Base-by-base conservation (phyloP, 805 yeast genomes). In the Cyberlindnera samutprakarnensis region DNA sequence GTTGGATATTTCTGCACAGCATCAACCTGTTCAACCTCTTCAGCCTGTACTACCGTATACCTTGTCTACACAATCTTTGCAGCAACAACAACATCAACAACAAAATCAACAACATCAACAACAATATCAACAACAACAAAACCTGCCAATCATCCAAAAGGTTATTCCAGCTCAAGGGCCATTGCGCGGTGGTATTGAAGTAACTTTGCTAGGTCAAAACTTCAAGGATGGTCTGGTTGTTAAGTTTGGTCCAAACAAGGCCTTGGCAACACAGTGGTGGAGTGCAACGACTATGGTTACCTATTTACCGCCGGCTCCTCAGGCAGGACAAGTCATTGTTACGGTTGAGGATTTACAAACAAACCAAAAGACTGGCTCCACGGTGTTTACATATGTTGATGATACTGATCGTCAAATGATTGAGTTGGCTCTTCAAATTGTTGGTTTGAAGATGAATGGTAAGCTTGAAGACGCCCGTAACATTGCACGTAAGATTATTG, bases 161-260 rank as follows among this genome's bases (percentile, higher is more conserved):
- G 80, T 92, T 9, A 88, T 92, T 36, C 99, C 99, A 1, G 80
- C 94, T 0, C 92, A 84, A 54, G 99, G 99, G 3, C 95, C 96
- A 8, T 72, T 87, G 10, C 70, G 95, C 41, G 99, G 99, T 43
- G 99, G 98, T 13, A 79, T 88, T 26, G 99, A 92, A 55, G 84
- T 92, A 7, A 92, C 98, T 0, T 61, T 92, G 30, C 63, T 92
- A 27, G 98, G 98, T 3, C 70, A 78, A 30, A 83, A 86, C 37
- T 92, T 92, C 66, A 75, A 78, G 33, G 82, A 81, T 13, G 95
- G 94, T 0, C 62, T 90, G 36, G 64, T 66, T 16, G 95, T 90
- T 12, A 80, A 80, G 57, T 92, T 92, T 59, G 98, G 98, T 21
- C 75, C 79, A 10, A 77, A 76, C 51, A 62, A 69, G 37, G 86